Evolutionary conservation across 2,329 filamentous ascomycete genomes (phyloP).

Genomic region (Epichloe elymi): DNA sequence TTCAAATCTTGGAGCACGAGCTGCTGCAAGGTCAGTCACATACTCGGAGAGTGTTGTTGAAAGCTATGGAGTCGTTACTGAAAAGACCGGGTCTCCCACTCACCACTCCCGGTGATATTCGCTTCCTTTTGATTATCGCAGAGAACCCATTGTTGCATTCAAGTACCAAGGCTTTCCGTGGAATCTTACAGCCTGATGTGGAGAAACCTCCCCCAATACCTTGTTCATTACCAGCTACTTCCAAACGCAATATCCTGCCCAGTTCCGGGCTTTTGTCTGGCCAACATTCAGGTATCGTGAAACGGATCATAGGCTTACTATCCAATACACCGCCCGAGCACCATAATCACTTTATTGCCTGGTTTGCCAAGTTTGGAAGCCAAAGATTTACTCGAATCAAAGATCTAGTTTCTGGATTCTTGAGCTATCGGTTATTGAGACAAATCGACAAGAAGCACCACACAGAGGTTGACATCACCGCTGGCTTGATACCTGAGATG

Average conservation of each 20-base stretch:
- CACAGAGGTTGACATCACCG: conserved; percentile 45
- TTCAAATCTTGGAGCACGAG: conserved; percentile 33
- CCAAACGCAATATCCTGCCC: conserved; percentile 8
- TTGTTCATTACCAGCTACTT: background rate
- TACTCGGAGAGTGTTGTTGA: conserved; percentile 56
- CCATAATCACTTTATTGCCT: conserved; percentile 63
- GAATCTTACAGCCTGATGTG: conserved; percentile 23
- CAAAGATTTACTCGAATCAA: conserved; percentile 58
- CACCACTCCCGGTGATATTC: conserved; percentile 52
- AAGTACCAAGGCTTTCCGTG: conserved; percentile 25
- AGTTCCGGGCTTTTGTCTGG: conserved; percentile 37
- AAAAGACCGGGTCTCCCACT: conserved; percentile 66
- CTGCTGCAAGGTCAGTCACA: conserved; percentile 51
- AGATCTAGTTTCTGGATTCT: conserved; percentile 63
- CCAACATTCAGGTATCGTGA: conserved; percentile 72
- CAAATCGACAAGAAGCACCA: conserved; percentile 55
- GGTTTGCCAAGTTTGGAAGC: conserved; percentile 61
- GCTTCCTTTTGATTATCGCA: conserved; percentile 67
- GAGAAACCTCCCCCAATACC: background rate
- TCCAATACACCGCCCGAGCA: conserved; percentile 64
- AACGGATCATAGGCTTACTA: conserved; percentile 68
- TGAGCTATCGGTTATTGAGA: conserved; percentile 66
- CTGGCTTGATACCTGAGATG: conserved; percentile 60
- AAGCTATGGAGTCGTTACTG: conserved; percentile 64
- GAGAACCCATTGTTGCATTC: conserved; percentile 63